phyloP scores from a whole-genome alignment of 2,329 filamentous ascomycete species.

The Pseudogymnoascus verrucosus region DNA sequence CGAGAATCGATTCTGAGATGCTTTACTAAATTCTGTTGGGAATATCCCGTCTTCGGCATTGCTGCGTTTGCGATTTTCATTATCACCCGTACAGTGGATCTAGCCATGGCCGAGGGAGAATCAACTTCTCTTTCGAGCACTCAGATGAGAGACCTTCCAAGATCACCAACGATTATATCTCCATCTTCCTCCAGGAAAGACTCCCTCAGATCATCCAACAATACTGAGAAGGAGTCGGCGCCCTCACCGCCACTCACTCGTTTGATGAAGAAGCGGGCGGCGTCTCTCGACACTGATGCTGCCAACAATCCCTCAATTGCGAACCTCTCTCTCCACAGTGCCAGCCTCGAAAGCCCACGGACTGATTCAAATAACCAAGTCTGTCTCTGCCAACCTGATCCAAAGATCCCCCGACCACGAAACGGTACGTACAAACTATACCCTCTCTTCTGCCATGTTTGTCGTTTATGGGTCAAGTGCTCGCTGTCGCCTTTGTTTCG shows the following conservation, averaged over 20 bases:
- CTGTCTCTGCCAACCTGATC: constrained; percentile 63
- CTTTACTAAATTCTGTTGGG: background rate
- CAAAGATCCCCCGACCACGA: constrained; percentile 62
- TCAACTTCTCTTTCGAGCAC: constrained; percentile 1
- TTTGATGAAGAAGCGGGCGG: constrained; percentile 27
- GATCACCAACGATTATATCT: background rate
- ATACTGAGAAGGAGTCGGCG: constrained; percentile 20
- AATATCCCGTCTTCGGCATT: constrained; percentile 1
- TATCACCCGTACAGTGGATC: constrained; percentile 1
- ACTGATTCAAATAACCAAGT: constrained; percentile 35
- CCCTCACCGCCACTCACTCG: constrained; percentile 22
- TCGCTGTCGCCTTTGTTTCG: background rate
- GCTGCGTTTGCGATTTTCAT: constrained; percentile 6
- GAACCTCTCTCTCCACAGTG: constrained; percentile 24
- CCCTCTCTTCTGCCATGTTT: constrained; percentile 11
- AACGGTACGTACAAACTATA: constrained; percentile 50
- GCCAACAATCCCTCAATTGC: constrained; percentile 23
- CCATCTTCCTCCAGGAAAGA: background rate
- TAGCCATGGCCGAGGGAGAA: background rate
- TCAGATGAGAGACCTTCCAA: constrained; percentile 1
- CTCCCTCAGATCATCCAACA: constrained; percentile 8
- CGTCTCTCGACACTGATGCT: constrained; percentile 24
- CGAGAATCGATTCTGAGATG: background rate
- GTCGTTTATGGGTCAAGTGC: constrained; percentile 10
- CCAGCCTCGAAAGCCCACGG: constrained; percentile 18